Conservation (phyloP, 129 eudicot genomes). For the Flaveria brownii region DNA sequence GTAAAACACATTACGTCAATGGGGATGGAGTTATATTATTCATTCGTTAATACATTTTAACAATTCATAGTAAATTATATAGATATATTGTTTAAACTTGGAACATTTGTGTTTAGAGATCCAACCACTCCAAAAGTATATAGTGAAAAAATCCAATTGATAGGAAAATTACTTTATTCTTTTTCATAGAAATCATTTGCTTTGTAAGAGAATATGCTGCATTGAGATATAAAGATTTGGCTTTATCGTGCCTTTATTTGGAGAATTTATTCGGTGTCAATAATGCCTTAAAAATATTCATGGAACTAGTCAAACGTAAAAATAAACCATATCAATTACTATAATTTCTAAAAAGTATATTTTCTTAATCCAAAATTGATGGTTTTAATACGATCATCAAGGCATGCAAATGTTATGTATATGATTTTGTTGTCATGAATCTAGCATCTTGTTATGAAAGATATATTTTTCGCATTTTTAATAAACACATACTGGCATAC, state of each 20-base stretch:
- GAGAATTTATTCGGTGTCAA: slow-evolving; percentile 37
- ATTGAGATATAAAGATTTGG: slow-evolving; percentile 38
- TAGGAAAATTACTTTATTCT: slow-evolving; percentile 34
- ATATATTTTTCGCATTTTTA: too few species aligned
- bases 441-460: neutral
- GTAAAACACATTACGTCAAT: too few species aligned
- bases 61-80: neutral
- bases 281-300: slow-evolving; percentile 22
- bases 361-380: neutral
- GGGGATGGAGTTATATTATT: too few species aligned
- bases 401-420: neutral
- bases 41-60: too few species aligned
- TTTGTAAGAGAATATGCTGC: slow-evolving; percentile 43
- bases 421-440: neutral
- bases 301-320: slow-evolving; percentile 28
- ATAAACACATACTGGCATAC: too few species aligned
- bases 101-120: neutral
- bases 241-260: slow-evolving; percentile 36
- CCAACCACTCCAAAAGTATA: slow-evolving; percentile 27
- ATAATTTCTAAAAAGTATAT: neutral
- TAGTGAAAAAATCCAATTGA: slow-evolving; percentile 27
- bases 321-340: slow-evolving; percentile 21
- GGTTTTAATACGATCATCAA: neutral
- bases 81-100: neutral
- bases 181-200: slow-evolving; percentile 40